Conservation (phyloP, 1,284 basidiomycete genomes). For the Trichosporon sp. region DNA sequence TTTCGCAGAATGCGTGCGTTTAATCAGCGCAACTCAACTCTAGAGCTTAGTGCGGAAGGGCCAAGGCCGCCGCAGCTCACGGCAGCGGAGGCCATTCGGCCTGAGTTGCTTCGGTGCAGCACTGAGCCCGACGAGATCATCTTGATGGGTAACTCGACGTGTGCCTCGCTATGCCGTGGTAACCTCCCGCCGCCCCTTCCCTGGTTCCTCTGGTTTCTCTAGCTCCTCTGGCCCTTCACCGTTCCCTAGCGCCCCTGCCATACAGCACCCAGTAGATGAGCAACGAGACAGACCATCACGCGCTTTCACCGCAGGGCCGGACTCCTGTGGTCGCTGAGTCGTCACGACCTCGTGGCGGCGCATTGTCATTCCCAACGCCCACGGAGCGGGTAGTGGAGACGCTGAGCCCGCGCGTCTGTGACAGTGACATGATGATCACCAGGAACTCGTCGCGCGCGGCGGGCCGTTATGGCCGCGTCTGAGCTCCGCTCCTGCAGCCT, state of each 20-base stretch:
- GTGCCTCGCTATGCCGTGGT: not conserved
- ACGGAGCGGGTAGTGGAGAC: too few species aligned
- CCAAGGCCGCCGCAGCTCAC: not conserved
- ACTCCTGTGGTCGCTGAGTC: too few species aligned
- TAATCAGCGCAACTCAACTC: not conserved
- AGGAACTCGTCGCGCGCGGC: not conserved
- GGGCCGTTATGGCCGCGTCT: not conserved
- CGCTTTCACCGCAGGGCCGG: too few species aligned
- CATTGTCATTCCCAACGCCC: too few species aligned
- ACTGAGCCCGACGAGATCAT: not conserved
- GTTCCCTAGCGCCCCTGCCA: too few species aligned
- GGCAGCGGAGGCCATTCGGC: too few species aligned
- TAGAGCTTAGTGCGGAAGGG: not conserved
- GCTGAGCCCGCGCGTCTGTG: too few species aligned
- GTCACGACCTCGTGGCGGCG: too few species aligned
- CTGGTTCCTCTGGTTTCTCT: not conserved
- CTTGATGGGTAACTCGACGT: not conserved
- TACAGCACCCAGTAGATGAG: too few species aligned
- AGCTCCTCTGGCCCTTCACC: not conserved
- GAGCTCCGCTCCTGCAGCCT: not conserved
- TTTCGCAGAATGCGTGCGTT: not conserved
- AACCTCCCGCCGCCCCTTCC: not conserved
- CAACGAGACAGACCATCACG: too few species aligned
- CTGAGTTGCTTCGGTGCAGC: too few species aligned
- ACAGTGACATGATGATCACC: not conserved